Conservation (phyloP, 768 basidiomycete species). For the Kondoa subrosea region DNA sequence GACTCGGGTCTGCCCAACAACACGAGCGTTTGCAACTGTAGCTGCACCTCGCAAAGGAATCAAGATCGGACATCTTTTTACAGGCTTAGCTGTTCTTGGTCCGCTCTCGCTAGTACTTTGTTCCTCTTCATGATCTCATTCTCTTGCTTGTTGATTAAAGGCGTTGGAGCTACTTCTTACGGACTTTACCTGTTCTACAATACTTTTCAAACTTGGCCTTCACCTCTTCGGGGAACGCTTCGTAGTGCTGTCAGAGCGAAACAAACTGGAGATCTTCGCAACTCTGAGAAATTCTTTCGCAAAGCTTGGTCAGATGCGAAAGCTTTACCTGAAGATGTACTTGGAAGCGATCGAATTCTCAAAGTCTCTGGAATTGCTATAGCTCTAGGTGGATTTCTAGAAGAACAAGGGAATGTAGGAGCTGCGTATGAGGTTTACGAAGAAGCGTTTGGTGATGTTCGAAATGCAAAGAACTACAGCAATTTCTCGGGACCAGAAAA, state of each 20-base stretch:
- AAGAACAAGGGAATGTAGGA: constrained; percentile 14
- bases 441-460: constrained; percentile 5
- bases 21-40: neutral
- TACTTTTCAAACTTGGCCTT: constrained; percentile 14
- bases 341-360: constrained; percentile 10
- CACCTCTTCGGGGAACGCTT: constrained; percentile 5
- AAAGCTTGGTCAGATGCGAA: constrained; percentile 10
- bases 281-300: constrained; percentile 13
- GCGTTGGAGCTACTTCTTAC: constrained; percentile 14
- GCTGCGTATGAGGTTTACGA: constrained; percentile 9
- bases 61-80: neutral
- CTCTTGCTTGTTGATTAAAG: too few species aligned
- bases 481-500: constrained; percentile 1
- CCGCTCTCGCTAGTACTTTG: neutral
- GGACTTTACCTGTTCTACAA: constrained; percentile 19
- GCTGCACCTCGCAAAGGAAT: neutral
- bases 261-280: constrained; percentile 7
- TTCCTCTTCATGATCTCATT: neutral
- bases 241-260: constrained; percentile 15
- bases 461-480: neutral
- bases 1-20: neutral
- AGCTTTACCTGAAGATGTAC: constrained; percentile 1
- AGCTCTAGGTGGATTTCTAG: constrained; percentile 12
- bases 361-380: constrained; percentile 19
- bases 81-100: neutral